Conservation (phyloP, 1,284 basidiomycete species). For the Cutaneotrichosporon cavernicola region DNA sequence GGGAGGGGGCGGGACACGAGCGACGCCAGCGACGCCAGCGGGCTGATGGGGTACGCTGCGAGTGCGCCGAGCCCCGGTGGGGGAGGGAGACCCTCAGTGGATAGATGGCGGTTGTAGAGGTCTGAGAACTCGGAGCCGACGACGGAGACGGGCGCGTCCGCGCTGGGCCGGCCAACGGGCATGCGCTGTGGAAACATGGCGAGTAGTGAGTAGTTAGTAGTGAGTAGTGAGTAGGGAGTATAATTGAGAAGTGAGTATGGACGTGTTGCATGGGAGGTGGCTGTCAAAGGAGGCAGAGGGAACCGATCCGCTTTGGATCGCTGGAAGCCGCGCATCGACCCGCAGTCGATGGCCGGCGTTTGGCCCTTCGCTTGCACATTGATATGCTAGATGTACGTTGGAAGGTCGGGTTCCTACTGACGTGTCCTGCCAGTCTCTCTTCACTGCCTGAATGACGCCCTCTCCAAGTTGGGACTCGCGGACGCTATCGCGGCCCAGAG, state of each 20-base stretch:
- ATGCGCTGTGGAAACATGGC: neutral
- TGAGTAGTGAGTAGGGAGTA: neutral
- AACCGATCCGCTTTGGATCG: neutral
- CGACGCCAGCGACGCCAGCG: neutral
- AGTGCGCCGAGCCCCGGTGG: neutral
- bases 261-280: neutral
- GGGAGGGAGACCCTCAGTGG: neutral
- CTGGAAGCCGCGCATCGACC: neutral
- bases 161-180: neutral
- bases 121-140: slow-evolving; percentile 1
- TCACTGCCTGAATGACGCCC: too few species aligned
- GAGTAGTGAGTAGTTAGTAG: neutral
- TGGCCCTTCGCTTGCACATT: neutral
- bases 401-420: too few species aligned
- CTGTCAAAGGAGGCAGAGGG: neutral
- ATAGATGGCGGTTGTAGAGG: neutral
- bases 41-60: neutral
- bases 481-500: too few species aligned
- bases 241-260: neutral
- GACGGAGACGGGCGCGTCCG: slow-evolving; percentile 8
- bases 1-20: neutral
- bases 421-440: too few species aligned
- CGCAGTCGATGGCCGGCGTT: neutral
- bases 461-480: too few species aligned
- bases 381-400: too few species aligned